These are phyloP conservation scores for Yamadazyma atlantica DNA, from an alignment of 1,139 yeast species.

Conservation along the genomic window DNA sequence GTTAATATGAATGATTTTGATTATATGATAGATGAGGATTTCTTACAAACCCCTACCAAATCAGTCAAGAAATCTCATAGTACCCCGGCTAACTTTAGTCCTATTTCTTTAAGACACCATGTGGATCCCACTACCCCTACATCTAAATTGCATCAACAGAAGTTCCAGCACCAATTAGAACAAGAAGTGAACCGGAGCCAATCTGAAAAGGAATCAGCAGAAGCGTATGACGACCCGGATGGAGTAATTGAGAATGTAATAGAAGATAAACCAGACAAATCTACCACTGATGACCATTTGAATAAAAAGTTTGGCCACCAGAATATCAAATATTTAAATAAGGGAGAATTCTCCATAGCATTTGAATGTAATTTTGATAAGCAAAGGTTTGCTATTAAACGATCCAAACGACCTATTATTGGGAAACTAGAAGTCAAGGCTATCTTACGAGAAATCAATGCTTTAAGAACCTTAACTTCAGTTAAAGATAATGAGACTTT, in stretches of 20 bases:
- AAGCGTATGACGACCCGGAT: neutral
- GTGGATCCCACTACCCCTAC: conserved; percentile 14
- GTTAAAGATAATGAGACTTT: conserved; percentile 39
- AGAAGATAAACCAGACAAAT: conserved; percentile 8
- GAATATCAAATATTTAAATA: conserved; percentile 68
- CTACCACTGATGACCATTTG: conserved; percentile 56
- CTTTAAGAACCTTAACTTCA: conserved; percentile 41
- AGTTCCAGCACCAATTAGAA: neutral
- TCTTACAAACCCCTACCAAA: conserved; percentile 49
- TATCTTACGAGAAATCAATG: conserved; percentile 43
- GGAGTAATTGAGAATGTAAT: neutral
- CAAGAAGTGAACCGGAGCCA: neutral
- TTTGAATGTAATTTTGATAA: conserved; percentile 70
- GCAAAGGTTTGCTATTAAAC: conserved; percentile 79
- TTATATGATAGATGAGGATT: conserved; percentile 13
- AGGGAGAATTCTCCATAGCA: conserved; percentile 88
- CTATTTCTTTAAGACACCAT: conserved; percentile 19
- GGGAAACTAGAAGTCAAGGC: conserved; percentile 42
- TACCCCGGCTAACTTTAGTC: conserved; percentile 34
- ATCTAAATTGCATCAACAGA: conserved; percentile 5
- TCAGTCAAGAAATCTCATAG: conserved; percentile 32
- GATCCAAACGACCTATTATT: conserved; percentile 58
- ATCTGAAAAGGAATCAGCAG: too few species aligned
- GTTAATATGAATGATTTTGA: conserved; percentile 10
- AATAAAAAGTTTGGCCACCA: conserved; percentile 62